A percentile compares a stretch with the other conserved stretches of the same genome.
These are phyloP conservation scores for Globisporangium spinosum DNA, from an alignment of 352 stramenopile species.

Conservation along the genomic window DNA sequence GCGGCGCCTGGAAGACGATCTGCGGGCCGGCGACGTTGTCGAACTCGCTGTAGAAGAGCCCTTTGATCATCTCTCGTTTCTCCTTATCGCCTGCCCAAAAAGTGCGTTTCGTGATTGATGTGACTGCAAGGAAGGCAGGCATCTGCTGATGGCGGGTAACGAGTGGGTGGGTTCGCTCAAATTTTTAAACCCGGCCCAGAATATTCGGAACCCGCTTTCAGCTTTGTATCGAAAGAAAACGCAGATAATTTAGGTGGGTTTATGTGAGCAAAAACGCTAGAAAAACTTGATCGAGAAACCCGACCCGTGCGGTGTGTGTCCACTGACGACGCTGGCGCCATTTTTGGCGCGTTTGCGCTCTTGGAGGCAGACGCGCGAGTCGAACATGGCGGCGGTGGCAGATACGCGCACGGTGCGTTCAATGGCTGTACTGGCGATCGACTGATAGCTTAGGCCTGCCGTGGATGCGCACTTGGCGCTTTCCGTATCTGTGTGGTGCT, in stretches of 20 bases:
- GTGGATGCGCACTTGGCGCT: not conserved
- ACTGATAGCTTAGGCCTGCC: not conserved
- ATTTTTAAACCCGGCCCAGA: not conserved
- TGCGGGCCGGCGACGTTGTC: conserved; percentile 89
- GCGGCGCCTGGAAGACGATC: conserved; percentile 87
- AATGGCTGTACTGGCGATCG: not conserved
- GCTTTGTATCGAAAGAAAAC: not conserved
- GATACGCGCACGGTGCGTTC: conserved; percentile 29
- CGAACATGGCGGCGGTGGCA: conserved; percentile 16
- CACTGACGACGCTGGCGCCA: not conserved
- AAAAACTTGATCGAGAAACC: not conserved
- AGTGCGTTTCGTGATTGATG: not conserved
- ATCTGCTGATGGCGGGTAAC: not conserved
- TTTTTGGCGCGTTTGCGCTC: conserved; percentile 8
- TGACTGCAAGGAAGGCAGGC: not conserved
- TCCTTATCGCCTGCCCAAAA: not conserved
- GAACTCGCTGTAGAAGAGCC: conserved; percentile 91
- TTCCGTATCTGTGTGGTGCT: not conserved
- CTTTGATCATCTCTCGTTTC: conserved; percentile 60
- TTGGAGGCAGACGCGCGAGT: not conserved
- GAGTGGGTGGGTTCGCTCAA: not conserved
- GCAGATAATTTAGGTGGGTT: not conserved
- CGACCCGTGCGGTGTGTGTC: not conserved
- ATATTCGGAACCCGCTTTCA: not conserved
- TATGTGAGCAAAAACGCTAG: not conserved